Evolutionary conservation across 73 alveolate species (phyloP).

Genomic region (Symbiodinium pilosum): DNA sequence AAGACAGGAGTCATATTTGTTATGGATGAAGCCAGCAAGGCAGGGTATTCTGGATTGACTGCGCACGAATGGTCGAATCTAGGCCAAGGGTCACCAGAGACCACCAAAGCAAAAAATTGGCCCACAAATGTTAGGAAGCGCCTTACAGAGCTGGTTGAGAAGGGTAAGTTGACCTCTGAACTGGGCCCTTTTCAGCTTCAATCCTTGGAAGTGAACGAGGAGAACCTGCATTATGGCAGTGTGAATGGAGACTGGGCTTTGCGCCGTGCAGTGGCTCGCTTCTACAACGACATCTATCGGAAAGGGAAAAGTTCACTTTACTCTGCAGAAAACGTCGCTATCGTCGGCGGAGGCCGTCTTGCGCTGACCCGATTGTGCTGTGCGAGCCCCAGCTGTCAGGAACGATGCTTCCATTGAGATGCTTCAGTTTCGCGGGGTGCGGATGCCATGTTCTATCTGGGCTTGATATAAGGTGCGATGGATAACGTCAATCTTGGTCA

Average conservation of each 20-base stretch:
- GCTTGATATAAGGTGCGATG: constrained; percentile 17
- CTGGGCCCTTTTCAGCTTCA: constrained; percentile 59
- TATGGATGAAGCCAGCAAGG: constrained; percentile 86
- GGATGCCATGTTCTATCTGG: not conserved
- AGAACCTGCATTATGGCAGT: constrained; percentile 62
- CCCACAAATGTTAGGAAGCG: constrained; percentile 30
- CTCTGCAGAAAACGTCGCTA: constrained; percentile 90
- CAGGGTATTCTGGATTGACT: not conserved
- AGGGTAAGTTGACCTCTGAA: constrained; percentile 64
- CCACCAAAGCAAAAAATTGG: constrained; percentile 38
- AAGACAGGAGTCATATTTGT: constrained; percentile 85
- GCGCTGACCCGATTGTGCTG: constrained; percentile 85
- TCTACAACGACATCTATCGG: constrained; percentile 46
- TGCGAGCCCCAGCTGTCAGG: not conserved
- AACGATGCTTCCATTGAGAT: not conserved
- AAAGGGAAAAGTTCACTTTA: constrained; percentile 82
- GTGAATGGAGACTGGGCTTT: constrained; percentile 83
- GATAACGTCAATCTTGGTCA: constrained; percentile 77
- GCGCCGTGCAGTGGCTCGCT: constrained; percentile 84
- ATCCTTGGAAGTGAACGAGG: constrained; percentile 38
- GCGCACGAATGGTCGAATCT: constrained; percentile 28
- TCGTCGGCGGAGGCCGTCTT: constrained; percentile 92
- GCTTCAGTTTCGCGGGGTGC: not conserved
- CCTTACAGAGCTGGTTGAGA: constrained; percentile 77
- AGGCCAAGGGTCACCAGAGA: constrained; percentile 92